Evolutionary conservation across 352 stramenopile genomes (phyloP).

Genomic region (Phytophthora quininea): DNA sequence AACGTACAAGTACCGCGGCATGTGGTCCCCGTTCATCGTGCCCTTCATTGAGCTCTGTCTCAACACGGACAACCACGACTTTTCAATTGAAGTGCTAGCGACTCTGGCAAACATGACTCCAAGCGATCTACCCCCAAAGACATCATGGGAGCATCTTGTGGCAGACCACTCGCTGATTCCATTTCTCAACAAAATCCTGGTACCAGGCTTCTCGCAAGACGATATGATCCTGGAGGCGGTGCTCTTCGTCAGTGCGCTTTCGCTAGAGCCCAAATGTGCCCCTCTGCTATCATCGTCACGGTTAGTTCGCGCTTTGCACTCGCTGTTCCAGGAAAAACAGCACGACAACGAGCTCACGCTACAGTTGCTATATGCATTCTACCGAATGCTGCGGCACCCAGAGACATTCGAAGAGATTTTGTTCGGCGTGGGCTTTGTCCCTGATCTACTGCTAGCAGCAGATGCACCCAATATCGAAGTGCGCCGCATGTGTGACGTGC

Average conservation of each 20-base stretch:
- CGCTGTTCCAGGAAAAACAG: constrained; percentile 87
- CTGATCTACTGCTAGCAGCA: constrained; percentile 76
- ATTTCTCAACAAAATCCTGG: constrained; percentile 93
- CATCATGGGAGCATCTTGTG: constrained; percentile 91
- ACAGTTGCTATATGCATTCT: constrained; percentile 83
- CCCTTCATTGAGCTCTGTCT: constrained; percentile 88
- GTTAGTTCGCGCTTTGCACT: constrained; percentile 75
- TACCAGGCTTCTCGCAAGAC: constrained; percentile 92
- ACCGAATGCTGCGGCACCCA: constrained; percentile 70
- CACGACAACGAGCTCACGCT: constrained; percentile 87
- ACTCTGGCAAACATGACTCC: constrained; percentile 93
- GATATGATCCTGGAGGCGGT: constrained; percentile 93
- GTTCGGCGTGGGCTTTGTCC: constrained; percentile 75
- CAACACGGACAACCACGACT: constrained; percentile 91
- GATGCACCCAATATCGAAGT: constrained; percentile 85
- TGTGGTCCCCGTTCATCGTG: constrained; percentile 93
- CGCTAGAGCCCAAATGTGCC: constrained; percentile 86
- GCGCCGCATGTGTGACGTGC: constrained; percentile 83
- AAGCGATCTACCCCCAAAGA: constrained; percentile 87
- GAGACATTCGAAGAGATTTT: constrained; percentile 86
- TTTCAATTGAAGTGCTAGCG: constrained; percentile 93
- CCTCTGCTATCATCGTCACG: constrained; percentile 76
- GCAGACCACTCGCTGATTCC: constrained; percentile 84
- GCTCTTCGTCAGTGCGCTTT: constrained; percentile 77
- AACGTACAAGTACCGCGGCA: constrained; percentile 90